Conservation (phyloP, 768 basidiomycete species). For the Xanthoconium purpureum region DNA sequence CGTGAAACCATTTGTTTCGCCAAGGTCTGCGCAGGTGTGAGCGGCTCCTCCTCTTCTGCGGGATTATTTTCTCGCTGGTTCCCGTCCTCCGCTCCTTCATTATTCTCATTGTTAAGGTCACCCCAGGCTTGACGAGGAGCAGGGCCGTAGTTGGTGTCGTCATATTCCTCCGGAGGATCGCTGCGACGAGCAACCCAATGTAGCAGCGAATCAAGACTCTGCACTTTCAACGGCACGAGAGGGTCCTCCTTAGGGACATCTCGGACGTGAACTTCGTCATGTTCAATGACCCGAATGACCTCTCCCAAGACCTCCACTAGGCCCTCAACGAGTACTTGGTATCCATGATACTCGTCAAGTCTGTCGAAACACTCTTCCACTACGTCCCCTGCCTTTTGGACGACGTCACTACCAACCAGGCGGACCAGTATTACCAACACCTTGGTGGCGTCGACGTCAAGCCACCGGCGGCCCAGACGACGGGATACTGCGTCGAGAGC, state of each 20-base stretch:
- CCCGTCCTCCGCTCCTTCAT: conserved; percentile 22
- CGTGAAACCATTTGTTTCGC: conserved; percentile 85
- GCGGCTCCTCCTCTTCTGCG: conserved; percentile 44
- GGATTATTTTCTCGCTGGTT: conserved; percentile 16
- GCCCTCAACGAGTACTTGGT: conserved; percentile 80
- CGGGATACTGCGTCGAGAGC: conserved; percentile 88
- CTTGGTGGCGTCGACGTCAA: conserved; percentile 86
- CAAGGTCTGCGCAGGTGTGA: conserved; percentile 70
- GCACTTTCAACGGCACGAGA: conserved; percentile 23
- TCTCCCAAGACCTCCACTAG: conserved; percentile 84
- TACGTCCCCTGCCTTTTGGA: conserved; percentile 87
- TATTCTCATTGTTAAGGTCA: conserved; percentile 25
- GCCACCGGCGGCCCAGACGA: conserved; percentile 71
- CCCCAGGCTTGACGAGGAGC: conserved; percentile 62
- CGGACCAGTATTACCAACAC: conserved; percentile 84
- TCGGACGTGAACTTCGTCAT: conserved; percentile 40
- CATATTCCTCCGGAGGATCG: conserved; percentile 33
- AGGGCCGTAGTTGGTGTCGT: conserved; percentile 53
- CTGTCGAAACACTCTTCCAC: conserved; percentile 98
- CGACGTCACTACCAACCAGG: conserved; percentile 82
- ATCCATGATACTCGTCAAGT: conserved; percentile 94
- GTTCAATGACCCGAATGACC: conserved; percentile 74
- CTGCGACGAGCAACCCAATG: conserved; percentile 61
- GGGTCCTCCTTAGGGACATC: conserved; percentile 20
- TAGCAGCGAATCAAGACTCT: conserved; percentile 51